Evolutionary conservation across 345 rosid species (phyloP).

Genomic region (Noccaea caerulescens): DNA sequence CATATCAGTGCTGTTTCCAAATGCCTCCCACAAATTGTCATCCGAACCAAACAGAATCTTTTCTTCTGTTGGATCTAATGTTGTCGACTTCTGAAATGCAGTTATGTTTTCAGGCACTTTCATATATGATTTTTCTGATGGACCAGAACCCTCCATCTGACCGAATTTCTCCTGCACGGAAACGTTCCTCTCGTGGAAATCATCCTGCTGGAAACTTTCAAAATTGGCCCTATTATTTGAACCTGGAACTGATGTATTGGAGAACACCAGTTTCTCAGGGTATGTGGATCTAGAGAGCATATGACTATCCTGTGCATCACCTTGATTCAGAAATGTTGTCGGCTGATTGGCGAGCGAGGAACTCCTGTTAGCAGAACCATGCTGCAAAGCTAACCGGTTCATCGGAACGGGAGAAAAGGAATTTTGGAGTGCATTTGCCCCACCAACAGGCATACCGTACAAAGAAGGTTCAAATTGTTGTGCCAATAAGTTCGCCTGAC

Average conservation of each 20-base stretch:
- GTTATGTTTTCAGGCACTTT: slow-evolving; percentile 44
- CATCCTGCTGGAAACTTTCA: slow-evolving; percentile 52
- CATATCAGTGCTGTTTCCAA: slow-evolving; percentile 56
- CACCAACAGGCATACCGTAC: slow-evolving; percentile 61
- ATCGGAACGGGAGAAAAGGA: slow-evolving; percentile 55
- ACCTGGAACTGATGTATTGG: slow-evolving; percentile 47
- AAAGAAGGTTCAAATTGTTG: slow-evolving; percentile 75
- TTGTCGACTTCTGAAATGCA: slow-evolving; percentile 59
- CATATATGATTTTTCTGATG: slow-evolving; percentile 51
- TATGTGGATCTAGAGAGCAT: slow-evolving; percentile 54
- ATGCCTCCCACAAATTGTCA: slow-evolving; percentile 82
- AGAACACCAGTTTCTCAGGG: slow-evolving; percentile 51
- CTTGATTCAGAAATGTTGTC: slow-evolving; percentile 53
- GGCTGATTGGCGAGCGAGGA: slow-evolving; percentile 56
- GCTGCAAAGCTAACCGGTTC: slow-evolving; percentile 55
- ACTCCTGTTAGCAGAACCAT: slow-evolving; percentile 52
- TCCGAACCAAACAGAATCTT: slow-evolving; percentile 88
- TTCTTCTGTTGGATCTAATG: slow-evolving; percentile 91
- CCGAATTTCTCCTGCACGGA: slow-evolving; percentile 47
- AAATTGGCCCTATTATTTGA: slow-evolving; percentile 50
- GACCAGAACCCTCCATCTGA: slow-evolving; percentile 48
- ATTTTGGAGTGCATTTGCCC: slow-evolving; percentile 52
- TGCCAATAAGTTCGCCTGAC: slow-evolving; percentile 56
- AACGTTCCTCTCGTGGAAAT: slow-evolving; percentile 48
- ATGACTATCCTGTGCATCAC: slow-evolving; percentile 52